A percentile compares a stretch with the other conserved stretches of the same genome.
Conservation (phyloP, 106 monocot species). For the Ottelia alismoides region DNA sequence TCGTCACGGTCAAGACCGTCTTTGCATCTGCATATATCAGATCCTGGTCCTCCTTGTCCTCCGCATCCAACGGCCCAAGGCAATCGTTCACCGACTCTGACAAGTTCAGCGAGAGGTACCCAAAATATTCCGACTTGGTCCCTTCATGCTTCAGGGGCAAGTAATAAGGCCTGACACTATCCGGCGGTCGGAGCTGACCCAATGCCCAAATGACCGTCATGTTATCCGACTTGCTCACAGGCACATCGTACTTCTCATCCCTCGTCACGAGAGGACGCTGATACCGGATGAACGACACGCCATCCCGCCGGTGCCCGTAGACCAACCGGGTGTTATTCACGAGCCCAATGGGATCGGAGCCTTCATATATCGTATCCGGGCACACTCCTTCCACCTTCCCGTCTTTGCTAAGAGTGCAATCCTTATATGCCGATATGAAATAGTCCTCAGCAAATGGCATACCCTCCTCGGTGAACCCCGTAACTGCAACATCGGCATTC, state of each 20-base stretch:
- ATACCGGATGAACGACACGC: conserved; percentile 60
- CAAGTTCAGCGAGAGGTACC: conserved; percentile 46
- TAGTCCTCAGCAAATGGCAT: conserved; percentile 73
- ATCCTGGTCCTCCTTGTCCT: conserved; percentile 72
- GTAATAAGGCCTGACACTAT: conserved; percentile 48
- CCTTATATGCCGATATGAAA: conserved; percentile 54
- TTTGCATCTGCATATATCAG: conserved; percentile 51
- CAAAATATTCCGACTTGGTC: conserved; percentile 21
- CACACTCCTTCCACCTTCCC: conserved; percentile 65
- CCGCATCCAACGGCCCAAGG: conserved; percentile 59
- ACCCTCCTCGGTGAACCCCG: conserved; percentile 65
- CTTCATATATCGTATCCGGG: conserved; percentile 66
- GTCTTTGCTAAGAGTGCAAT: conserved; percentile 59
- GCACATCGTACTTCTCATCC: conserved; percentile 68
- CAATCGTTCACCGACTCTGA: conserved; percentile 45
- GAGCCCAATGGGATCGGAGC: conserved; percentile 27
- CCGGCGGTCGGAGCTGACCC: conserved; percentile 54
- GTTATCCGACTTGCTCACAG: conserved; percentile 22
- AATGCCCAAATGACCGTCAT: conserved; percentile 82
- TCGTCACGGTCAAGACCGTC: conserved; percentile 46
- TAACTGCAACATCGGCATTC: conserved; percentile 38
- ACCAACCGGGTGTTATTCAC: conserved; percentile 58
- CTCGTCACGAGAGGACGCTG: conserved; percentile 22
- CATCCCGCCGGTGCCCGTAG: conserved; percentile 69
- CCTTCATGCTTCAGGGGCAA: conserved; percentile 78